Conservation (phyloP, 371 early-diverging fungal genomes). For the Apophysomyces trapeziformis region DNA sequence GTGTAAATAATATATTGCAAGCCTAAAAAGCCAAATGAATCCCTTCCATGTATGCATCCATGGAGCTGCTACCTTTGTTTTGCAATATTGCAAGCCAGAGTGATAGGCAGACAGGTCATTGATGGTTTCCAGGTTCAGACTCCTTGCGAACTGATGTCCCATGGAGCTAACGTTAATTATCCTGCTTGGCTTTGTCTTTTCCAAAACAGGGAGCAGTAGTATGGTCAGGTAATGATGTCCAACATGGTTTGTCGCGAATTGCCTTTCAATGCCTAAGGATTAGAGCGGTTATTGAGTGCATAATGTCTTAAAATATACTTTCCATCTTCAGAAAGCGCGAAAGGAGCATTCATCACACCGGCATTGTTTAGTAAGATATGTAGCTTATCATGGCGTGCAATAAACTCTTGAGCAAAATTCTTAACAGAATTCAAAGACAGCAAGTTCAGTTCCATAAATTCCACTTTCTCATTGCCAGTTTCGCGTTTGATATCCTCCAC, state of each 20-base stretch:
- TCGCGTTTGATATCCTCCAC: constrained; percentile 56
- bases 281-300: not conserved
- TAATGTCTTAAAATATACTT: constrained; percentile 27
- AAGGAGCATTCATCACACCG: constrained; percentile 75
- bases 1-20: constrained; percentile 45
- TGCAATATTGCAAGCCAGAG: constrained; percentile 23
- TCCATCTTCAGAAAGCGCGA: constrained; percentile 66
- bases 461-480: constrained; percentile 56
- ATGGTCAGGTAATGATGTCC: constrained; percentile 77
- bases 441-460: constrained; percentile 63
- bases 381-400: constrained; percentile 40
- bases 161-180: constrained; percentile 60
- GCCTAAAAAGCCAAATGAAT: constrained; percentile 38
- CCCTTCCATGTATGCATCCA: constrained; percentile 32
- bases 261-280: constrained; percentile 30
- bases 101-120: constrained; percentile 47
- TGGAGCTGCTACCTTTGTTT: constrained; percentile 29
- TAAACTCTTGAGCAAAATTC: not conserved
- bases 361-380: constrained; percentile 72
- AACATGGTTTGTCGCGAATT: constrained; percentile 70
- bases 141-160: constrained; percentile 15
- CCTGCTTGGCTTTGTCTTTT: constrained; percentile 54
- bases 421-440: constrained; percentile 51
- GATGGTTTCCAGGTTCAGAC: constrained; percentile 32
- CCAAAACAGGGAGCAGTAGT: constrained; percentile 64